Evolutionary conservation across 805 yeast species (phyloP).

Genomic region (Zygosaccharomyces gambellarensis): DNA sequence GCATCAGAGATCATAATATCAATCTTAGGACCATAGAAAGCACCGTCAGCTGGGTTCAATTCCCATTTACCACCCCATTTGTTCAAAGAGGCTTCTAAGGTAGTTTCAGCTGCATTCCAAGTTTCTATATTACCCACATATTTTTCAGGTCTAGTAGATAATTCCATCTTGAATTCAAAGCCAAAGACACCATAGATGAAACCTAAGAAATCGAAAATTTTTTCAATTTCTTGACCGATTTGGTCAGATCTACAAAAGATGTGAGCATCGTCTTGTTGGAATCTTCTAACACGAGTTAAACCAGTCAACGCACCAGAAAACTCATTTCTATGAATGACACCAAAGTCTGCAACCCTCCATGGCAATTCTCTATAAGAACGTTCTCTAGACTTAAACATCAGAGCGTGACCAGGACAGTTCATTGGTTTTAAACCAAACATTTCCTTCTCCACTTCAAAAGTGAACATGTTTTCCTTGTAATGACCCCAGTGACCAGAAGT

Average conservation of each 20-base stretch:
- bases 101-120: conserved; percentile 88
- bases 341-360: conserved; percentile 98
- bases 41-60: conserved; percentile 96
- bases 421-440: conserved; percentile 90
- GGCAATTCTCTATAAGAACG: conserved; percentile 96
- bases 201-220: conserved; percentile 79
- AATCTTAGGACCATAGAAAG: conserved; percentile 91
- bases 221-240: conserved; percentile 78
- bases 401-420: conserved; percentile 91
- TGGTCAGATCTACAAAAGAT: conserved; percentile 93
- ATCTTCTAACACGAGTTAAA: conserved; percentile 94
- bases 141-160: conserved; percentile 96
- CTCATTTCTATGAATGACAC: conserved; percentile 96
- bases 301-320: conserved; percentile 92
- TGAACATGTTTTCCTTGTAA: conserved; percentile 95
- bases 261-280: conserved; percentile 99
- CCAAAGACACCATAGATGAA: conserved; percentile 88
- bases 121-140: conserved; percentile 90
- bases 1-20: conserved; percentile 96
- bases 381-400: conserved; percentile 86
- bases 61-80: conserved; percentile 90
- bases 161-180: conserved; percentile 92
- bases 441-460: conserved; percentile 96
- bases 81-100: conserved; percentile 76
- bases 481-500: conserved; percentile 98